Evolutionary conservation across 1,284 basidiomycete species (phyloP).

Genomic region (Neotropicomus parvogracilis): DNA sequence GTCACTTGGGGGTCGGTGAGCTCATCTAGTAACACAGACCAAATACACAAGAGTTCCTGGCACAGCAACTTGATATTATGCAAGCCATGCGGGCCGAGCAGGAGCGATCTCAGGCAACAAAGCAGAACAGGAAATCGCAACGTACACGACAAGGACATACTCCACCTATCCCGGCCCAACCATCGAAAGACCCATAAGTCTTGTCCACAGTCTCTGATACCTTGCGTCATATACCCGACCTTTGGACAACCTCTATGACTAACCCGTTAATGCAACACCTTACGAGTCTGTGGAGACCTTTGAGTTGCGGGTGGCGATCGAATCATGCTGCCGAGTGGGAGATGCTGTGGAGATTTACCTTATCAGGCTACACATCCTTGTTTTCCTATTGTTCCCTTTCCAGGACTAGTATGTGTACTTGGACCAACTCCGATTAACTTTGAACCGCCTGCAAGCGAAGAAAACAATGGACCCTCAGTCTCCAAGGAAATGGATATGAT

Average conservation of each 20-base stretch:
- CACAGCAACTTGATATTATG: conserved; percentile 82
- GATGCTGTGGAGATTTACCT: conserved; percentile 17
- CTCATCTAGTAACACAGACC: conserved; percentile 38
- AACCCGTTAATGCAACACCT: conserved; percentile 4
- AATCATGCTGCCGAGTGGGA: background rate
- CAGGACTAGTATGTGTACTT: conserved; percentile 5
- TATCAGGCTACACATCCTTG: conserved; percentile 17
- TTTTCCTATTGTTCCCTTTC: conserved; percentile 23
- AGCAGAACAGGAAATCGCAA: conserved; percentile 51
- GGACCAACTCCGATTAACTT: conserved; percentile 2
- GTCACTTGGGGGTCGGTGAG: background rate
- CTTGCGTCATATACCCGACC: conserved; percentile 28
- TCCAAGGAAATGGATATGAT: conserved; percentile 23
- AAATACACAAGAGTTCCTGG: conserved; percentile 84
- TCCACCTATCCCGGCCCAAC: conserved; percentile 33
- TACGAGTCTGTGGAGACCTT: conserved; percentile 12
- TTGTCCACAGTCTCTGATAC: conserved; percentile 20
- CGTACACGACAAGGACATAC: conserved; percentile 33
- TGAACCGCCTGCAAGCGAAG: background rate
- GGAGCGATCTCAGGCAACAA: conserved; percentile 56
- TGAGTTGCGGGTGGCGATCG: background rate
- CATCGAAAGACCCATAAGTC: conserved; percentile 19
- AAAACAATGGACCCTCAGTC: conserved; percentile 30
- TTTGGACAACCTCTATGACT: conserved; percentile 7
- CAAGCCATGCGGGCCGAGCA: conserved; percentile 72